A percentile compares a stretch with the other conserved stretches of the same genome.
Conservation (phyloP, 148 eudicot species). For the Persicaria tinctoria region DNA sequence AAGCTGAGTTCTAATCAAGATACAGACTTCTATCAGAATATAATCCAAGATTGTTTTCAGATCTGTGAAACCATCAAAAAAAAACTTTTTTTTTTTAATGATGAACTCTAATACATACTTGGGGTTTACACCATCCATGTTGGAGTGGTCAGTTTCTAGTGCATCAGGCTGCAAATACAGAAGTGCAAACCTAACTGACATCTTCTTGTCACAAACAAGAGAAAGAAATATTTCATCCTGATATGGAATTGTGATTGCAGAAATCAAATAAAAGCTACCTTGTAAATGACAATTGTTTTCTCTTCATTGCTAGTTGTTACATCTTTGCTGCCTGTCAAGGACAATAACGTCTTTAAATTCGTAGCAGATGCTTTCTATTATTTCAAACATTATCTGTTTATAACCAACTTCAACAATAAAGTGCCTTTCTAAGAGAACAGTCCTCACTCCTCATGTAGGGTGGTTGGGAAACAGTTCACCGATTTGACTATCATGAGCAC, state of each 20-base stretch:
- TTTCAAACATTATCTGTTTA: not conserved
- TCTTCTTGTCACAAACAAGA: not conserved
- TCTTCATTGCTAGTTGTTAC: constrained; percentile 38
- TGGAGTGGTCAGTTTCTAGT: constrained; percentile 47
- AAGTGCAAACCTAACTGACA: not conserved
- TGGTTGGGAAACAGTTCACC: no score
- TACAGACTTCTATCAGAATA: constrained; percentile 18
- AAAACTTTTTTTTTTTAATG: not conserved
- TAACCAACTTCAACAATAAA: no score
- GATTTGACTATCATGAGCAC: no score
- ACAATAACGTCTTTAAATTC: constrained; percentile 4
- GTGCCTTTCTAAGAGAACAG: no score
- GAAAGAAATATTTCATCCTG: not conserved
- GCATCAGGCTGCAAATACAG: constrained; percentile 49
- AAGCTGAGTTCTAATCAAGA: constrained; percentile 64
- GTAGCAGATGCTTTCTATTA: not conserved
- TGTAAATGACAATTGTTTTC: constrained; percentile 88
- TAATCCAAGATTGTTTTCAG: not conserved
- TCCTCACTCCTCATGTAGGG: no score
- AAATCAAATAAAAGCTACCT: constrained; percentile 36
- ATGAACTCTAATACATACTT: constrained; percentile 36
- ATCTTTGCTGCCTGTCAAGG: constrained; percentile 49
- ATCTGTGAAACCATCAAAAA: constrained; percentile 9
- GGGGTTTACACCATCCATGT: constrained; percentile 48
- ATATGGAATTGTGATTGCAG: not conserved